Evolutionary conservation across 495 filamentous ascomycete species (phyloP), one percentile per base, ranked within the genome.

Genomic region (Recurvomyces mirabilis): DNA sequence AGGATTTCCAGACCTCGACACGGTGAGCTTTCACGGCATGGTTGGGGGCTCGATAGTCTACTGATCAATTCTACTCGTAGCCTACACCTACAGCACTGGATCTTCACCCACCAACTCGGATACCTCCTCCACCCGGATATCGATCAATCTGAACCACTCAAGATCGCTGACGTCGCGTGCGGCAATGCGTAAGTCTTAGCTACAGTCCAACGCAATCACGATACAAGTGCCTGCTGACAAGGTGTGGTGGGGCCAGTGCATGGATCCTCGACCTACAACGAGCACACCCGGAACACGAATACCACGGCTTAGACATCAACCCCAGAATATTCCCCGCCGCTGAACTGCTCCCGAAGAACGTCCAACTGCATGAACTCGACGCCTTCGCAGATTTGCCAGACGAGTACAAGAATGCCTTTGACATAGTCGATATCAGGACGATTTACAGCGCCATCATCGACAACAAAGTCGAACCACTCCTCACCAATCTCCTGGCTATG

Each of bases 401-500:
- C 11, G 47, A 60, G 1, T 47, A 63, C 4, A 15, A 29, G 0
- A 55, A 42, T 4, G 29, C 29, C 23, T 69, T 63, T 45, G 64
- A 68, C 36, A 47, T 68, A 11, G 53, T 69, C 1, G 62, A 67
- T 43, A 26, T 64, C 1, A 54, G 62, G 14, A 49, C 64, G 5
- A 50, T 65, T 11, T 33, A 57, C 20, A 52, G 57, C 17, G 50
- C 58, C 12, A 38, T 68, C 5, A 23, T 47, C 6, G 40, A 57
- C 15, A 54, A 55, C 5, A 53, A 61, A 22, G 47, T 53, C 17
- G 13, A 30, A 0, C 36, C 53, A 0, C 28, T 60, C 2, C 37
- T 65, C 4, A 17, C 24, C 4, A 59, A 60, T 12, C 18, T 60
- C 2, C 24, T 47, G n/a, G 32, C 35, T 9, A 34, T 67, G 34